Conservation (phyloP, 345 rosid genomes). For the Syzygium grande region DNA sequence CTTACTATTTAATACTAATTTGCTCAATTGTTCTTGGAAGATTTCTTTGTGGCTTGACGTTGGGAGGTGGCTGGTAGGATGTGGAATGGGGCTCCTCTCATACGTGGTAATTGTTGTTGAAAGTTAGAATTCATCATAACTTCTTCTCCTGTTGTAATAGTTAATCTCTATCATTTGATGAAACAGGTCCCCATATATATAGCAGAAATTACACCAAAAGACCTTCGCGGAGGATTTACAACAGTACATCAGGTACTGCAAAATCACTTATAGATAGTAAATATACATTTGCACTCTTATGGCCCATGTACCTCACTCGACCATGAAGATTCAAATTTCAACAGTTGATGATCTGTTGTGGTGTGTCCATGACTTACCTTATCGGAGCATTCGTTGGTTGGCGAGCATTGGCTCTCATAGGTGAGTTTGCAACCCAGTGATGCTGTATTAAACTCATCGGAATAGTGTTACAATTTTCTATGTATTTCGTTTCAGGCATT, state of each 20-base stretch:
- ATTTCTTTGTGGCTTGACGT: conserved; percentile 50
- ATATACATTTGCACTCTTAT: background rate
- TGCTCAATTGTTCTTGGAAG: conserved; percentile 18
- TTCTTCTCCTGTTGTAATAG: background rate
- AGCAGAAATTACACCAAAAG: conserved; percentile 81
- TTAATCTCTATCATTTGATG: background rate
- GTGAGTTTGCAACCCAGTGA: conserved; percentile 18
- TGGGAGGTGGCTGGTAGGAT: conserved; percentile 68
- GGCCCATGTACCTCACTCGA: background rate
- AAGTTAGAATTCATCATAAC: background rate
- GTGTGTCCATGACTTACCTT: conserved; percentile 54
- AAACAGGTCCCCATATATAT: conserved; percentile 69
- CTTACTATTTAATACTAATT: background rate
- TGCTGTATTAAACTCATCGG: background rate
- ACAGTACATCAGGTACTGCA: conserved; percentile 48
- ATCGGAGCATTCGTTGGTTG: conserved; percentile 60
- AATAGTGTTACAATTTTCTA: background rate
- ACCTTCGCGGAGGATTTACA: conserved; percentile 66
- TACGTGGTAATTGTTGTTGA: conserved; percentile 50
- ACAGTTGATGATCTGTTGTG: conserved; percentile 73
- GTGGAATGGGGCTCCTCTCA: conserved; percentile 59
- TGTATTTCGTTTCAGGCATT: conserved; percentile 18
- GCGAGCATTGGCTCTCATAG: conserved; percentile 57
- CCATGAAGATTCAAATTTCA: background rate
- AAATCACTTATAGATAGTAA: background rate